phyloP scores from a whole-genome alignment of 2,329 filamentous ascomycete genomes.

The Aspergillus fumigatus region DNA sequence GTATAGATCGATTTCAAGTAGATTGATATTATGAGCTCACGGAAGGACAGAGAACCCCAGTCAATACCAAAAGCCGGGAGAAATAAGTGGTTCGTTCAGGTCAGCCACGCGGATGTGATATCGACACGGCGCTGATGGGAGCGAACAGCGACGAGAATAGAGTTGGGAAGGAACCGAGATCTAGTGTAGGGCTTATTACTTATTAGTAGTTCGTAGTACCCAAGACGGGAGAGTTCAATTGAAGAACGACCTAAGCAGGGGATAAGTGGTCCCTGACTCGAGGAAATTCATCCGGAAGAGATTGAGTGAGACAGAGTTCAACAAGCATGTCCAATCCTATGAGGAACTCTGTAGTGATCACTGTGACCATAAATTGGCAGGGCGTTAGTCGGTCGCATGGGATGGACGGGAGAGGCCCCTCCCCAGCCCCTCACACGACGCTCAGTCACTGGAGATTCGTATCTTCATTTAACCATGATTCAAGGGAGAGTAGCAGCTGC shows the following conservation, averaged over 20 bases:
- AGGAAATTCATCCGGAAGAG: constrained; percentile 3
- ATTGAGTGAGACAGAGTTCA: constrained; percentile 12
- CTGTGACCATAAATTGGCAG: constrained; percentile 2
- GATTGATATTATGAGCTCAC: neutral
- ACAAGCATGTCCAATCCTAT: constrained; percentile 10
- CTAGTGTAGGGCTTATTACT: neutral
- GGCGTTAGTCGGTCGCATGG: constrained; percentile 7
- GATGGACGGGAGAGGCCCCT: neutral
- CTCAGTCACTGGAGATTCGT: neutral
- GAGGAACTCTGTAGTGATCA: neutral
- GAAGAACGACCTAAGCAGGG: constrained; percentile 3
- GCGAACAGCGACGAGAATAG: neutral
- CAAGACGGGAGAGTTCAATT: neutral
- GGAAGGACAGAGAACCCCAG: neutral
- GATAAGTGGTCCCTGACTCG: neutral
- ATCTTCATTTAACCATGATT: neutral
- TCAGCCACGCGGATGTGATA: neutral
- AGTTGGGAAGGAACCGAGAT: neutral
- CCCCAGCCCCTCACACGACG: neutral
- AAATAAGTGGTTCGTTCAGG: neutral
- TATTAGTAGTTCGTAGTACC: neutral
- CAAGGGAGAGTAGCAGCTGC: neutral
- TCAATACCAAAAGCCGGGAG: neutral
- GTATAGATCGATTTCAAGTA: neutral
- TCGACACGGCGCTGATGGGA: constrained; percentile 1